Base-by-base conservation (phyloP, 805 yeast genomes). In the Kurtzmaniella fragi region DNA sequence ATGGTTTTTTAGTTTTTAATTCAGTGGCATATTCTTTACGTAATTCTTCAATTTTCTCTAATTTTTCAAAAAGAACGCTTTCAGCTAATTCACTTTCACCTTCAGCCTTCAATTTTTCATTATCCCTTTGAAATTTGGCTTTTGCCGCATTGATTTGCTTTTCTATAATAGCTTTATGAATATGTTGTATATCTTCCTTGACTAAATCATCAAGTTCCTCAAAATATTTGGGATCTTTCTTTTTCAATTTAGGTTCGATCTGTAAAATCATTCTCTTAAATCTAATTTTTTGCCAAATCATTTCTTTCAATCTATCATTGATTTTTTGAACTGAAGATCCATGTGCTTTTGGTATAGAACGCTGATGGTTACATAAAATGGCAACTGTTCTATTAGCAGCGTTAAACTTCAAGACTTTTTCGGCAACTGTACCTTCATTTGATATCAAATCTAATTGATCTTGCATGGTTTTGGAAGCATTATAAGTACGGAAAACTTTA, bases 331-430 rank as follows among this genome's bases (percentile, higher is more conserved):
- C 87, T 5, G 89, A 72, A 17, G 77, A 76, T 34, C 84, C 95
- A 55, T 91, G 97, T 4, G 78, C 78, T 57, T 90, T 91, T 36
- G 89, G 77, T 8, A 90, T 89, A 14, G 95, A 79, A 62, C 96
- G 81, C 72, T 90, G 98, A 75, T 90, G 98, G 71, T 90, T 90
- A 84, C 98, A 90, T 52, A 90, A 68, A 44, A 90, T 88, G 5
- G 98, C 98, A 42, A 90, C 98, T 2, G 91, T 84, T 61, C 97
- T 78, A 59, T 90, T 90, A 1, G 98, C 98, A 15, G 96, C 96
- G 62, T 91, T 90, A 62, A 83, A 90, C 44, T 77, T 80, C 41
- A 90, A 81, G 37, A 90, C 81, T 52, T 88, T 91, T 57, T 90
- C 97, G 17, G 84, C 82, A 3, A 87, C 84, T 0, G 95, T 78